A percentile compares a stretch with the other conserved stretches of the same genome.
Evolutionary conservation across 345 rosid species (phyloP).

Genomic region (Litchi chinensis): DNA sequence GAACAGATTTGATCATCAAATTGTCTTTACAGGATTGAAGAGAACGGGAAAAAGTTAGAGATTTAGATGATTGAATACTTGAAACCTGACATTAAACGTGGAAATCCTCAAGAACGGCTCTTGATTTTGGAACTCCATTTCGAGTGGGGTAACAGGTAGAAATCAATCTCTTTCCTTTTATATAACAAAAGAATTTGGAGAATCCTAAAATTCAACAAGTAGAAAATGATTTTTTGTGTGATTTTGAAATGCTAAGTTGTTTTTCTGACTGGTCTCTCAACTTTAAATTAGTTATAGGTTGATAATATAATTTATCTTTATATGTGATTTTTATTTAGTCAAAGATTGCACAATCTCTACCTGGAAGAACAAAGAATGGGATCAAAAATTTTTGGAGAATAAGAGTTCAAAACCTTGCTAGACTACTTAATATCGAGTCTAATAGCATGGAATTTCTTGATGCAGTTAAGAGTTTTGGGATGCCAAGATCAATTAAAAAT

Average conservation of each 20-base stretch:
- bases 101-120: constrained; percentile 84
- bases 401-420: constrained; percentile 86
- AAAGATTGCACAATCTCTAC: constrained; percentile 82
- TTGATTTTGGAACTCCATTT: constrained; percentile 89
- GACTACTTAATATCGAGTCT: constrained; percentile 74
- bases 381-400: constrained; percentile 98
- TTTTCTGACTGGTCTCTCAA: no score
- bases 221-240: not conserved
- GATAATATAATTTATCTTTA: no score
- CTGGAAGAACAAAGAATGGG: constrained; percentile 92
- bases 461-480: no score
- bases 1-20: no score
- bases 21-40: constrained; percentile 53
- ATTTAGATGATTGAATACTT: constrained; percentile 90
- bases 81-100: constrained; percentile 87
- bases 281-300: not conserved
- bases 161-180: not conserved
- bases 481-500: no score
- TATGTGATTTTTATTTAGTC: constrained; percentile 59
- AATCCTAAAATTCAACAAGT: no score
- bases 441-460: constrained; percentile 72
- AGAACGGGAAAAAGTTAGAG: constrained; percentile 94
- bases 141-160: constrained; percentile 90
- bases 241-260: not conserved
- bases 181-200: no score